Evolutionary conservation across 768 basidiomycete species (phyloP), one percentile per base, ranked within the genome.

Genomic region (Suillus placidus): DNA sequence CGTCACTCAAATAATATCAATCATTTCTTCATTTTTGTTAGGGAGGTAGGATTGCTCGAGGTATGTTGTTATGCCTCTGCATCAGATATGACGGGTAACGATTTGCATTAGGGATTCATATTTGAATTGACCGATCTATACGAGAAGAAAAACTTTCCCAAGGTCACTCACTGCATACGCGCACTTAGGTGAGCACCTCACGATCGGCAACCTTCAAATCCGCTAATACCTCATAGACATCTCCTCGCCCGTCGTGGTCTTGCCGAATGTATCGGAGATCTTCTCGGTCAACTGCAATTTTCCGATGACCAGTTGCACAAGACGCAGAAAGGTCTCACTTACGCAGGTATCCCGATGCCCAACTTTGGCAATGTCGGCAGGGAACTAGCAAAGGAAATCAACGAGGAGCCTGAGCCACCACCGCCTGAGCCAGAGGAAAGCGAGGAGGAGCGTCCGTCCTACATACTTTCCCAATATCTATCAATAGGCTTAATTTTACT

Each of bases 1-100:
- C 89, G 94, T 45, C 96, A 99, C 79, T 96, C 96, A 0, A 97
- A 97, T 75, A 99, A 99, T 74, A 97, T 99, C 82, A 97, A 97
- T 72, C 80, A 93, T 72, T 98, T 99, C 79, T 93, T 99, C 73
- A 84, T 85, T 62, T 99, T 97, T 72, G 89, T 97, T 66, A 85
- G 92, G 56, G 84, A 88, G 61, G 88, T 94, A 43, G 93, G 94
- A 1, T 85, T 99, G 64, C 97, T 97, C 2, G 95, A 98, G 82
- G 96, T 94, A 68, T 55, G 80, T 71, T 37, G 20, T 26, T 37
- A 60, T 52, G 16, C 2, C 37, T 49, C 52, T 8, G 23, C 18
- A 6, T 52, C 20, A 12, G 20, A 49, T 42, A 12, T 63, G 34
- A 61, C 40, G 61, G 58, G 66, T 52, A 16, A 20, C 30, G 4